Evolutionary conservation across 345 rosid genomes (phyloP), one percentile per base, ranked within the genome.

Genomic region (Conringia planisiliqua): DNA sequence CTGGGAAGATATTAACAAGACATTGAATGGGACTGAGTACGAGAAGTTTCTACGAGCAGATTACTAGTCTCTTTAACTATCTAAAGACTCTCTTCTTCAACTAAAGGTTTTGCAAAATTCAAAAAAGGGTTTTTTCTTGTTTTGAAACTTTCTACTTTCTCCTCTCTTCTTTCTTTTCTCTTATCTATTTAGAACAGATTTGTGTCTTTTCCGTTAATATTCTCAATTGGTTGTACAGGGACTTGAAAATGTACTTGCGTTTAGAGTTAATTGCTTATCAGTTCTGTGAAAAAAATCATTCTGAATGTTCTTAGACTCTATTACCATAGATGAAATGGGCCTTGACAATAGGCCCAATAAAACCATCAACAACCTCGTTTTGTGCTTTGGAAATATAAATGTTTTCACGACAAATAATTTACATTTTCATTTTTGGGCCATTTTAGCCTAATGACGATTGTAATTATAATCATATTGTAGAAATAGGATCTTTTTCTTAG

Each of bases 1-100:
- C 64, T 95, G 97, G 97, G 92, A 89, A 74, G 96, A 95, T 58
- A 83, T 95, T 42, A 80, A 80, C 80, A 82, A 68, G 72, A 83
- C 90, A 2, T 77, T 92, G 73, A 83, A 82, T 17, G 97, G 97
- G 77, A 90, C 97, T 2, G 79, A 47, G 29, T 92, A 85, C 18
- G 87, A 82, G 82, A 81, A 76, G 55, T 90, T 80, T 79, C 87
- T 90, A 47, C 71, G 43, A 10, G 79, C 84, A 11, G 96, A 92
- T 83, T 90, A 89, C 54, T 85, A 79, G 80, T 33, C 60, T 73
- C 32, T 30, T 24, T 54, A 52, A 35, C 22, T 9, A 39, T 50
- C n/a, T 18, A 5, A 10, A 58, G 62, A 30, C 30, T 22, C 24
- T 66, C 57, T 24, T 36, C 46, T 38, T 44, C 13, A 29, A 18